Evolutionary conservation across 441 rosid genomes (phyloP).

Genomic region (Dalechampia spathulata): DNA sequence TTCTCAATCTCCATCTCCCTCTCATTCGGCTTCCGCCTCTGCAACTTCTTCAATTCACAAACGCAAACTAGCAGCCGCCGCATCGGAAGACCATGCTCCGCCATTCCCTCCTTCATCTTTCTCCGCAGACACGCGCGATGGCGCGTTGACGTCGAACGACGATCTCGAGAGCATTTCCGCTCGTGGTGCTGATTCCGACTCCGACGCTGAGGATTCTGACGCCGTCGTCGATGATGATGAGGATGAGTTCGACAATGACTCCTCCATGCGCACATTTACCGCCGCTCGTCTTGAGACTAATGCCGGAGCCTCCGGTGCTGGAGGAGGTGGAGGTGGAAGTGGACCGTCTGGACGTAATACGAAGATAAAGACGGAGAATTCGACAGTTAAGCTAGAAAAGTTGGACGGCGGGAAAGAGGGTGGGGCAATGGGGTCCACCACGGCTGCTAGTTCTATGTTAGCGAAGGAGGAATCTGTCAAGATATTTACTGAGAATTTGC

Average conservation of each 20-base stretch:
- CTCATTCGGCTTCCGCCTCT: slow-evolving; percentile 95
- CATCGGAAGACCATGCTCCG: slow-evolving; percentile 70
- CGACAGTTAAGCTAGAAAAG: slow-evolving; percentile 69
- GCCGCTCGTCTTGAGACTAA: slow-evolving; percentile 67
- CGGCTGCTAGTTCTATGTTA: slow-evolving; percentile 33
- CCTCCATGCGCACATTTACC: slow-evolving; percentile 85
- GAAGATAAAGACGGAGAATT: slow-evolving; percentile 68
- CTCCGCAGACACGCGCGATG: slow-evolving; percentile 93
- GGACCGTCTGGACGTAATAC: slow-evolving; percentile 45
- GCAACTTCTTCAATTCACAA: slow-evolving; percentile 91
- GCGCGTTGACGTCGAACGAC: slow-evolving; percentile 81
- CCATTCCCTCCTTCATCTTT: slow-evolving; percentile 84
- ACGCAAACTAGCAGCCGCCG: slow-evolving; percentile 80
- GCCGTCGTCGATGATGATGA: slow-evolving; percentile 82
- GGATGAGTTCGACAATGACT: slow-evolving; percentile 82
- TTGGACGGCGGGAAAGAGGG: slow-evolving; percentile 59
- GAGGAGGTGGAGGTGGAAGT: slow-evolving; percentile 8
- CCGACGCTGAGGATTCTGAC: slow-evolving; percentile 83
- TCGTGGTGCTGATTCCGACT: slow-evolving; percentile 70
- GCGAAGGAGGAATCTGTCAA: slow-evolving; percentile 78
- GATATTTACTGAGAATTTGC: slow-evolving; percentile 85
- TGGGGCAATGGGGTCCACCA: slow-evolving; percentile 33
- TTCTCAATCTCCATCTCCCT: slow-evolving; percentile 89
- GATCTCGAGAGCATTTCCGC: slow-evolving; percentile 99
- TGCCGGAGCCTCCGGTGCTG: slow-evolving; percentile 20